Conservation (phyloP, 2,329 filamentous ascomycete genomes). For the Sordariomycetes sp. region DNA sequence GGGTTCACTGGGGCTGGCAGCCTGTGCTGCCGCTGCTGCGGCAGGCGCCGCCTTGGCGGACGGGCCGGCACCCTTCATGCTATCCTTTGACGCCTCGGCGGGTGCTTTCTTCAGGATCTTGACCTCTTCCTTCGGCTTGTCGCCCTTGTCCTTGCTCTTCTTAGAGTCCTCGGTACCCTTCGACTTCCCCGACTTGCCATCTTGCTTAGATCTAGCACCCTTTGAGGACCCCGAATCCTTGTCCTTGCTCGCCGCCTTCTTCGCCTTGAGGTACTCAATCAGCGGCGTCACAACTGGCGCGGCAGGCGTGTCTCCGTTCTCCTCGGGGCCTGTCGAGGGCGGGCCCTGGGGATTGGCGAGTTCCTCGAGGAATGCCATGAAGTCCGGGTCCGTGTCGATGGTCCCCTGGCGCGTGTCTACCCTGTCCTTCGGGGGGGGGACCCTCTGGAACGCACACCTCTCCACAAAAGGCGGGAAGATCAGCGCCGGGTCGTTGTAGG, state of each 20-base stretch:
- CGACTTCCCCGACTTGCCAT: conserved; percentile 42
- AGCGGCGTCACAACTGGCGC: conserved; percentile 51
- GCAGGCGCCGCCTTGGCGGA: conserved; percentile 21
- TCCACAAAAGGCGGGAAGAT: conserved; percentile 71
- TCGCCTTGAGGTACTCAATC: conserved; percentile 81
- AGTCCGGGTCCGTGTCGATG: conserved; percentile 93
- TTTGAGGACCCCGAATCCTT: conserved; percentile 41
- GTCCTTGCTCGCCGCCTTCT: conserved; percentile 68
- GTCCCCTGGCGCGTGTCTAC: conserved; percentile 81
- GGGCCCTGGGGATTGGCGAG: conserved; percentile 53
- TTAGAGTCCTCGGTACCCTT: conserved; percentile 36
- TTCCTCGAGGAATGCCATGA: conserved; percentile 81
- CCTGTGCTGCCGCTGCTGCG: conserved; percentile 13
- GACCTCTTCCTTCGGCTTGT: conserved; percentile 43
- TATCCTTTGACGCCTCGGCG: conserved; percentile 18
- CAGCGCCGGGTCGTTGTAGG: conserved; percentile 56
- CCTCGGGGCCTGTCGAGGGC: conserved; percentile 32
- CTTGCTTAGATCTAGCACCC: conserved; percentile 39
- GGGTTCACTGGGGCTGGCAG: conserved; percentile 16
- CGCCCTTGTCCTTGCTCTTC: conserved; percentile 37
- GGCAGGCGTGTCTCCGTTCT: conserved; percentile 30
- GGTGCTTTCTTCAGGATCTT: conserved; percentile 47
- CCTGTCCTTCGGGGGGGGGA: conserved; percentile 60
- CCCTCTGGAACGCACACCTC: conserved; percentile 71
- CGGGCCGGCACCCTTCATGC: conserved; percentile 16